phyloP scores from a whole-genome alignment of 1,284 basidiomycete species.

The Singerocomus inundabilis region DNA sequence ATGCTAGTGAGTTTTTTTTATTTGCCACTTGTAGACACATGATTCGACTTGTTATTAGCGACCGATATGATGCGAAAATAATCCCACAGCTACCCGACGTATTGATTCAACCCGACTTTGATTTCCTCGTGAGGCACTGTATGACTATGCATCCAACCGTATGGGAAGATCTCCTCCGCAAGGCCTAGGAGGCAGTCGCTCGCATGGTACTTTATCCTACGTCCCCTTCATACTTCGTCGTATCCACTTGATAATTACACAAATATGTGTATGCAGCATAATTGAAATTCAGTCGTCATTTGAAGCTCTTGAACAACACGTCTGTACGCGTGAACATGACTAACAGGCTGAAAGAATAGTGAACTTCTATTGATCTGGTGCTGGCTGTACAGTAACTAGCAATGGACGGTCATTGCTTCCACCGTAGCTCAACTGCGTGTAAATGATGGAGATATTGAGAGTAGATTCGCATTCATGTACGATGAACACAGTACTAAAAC shows the following conservation, averaged over 20 bases:
- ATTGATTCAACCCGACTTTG: conserved; percentile 30
- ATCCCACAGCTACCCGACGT: conserved; percentile 32
- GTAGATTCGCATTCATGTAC: not conserved
- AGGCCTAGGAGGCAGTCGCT: conserved; percentile 2
- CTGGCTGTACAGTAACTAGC: not conserved
- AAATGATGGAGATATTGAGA: not conserved
- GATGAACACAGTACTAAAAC: not conserved
- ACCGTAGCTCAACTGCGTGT: too few relatives aligned
- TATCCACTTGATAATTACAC: conserved; percentile 21
- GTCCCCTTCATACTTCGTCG: conserved; percentile 12
- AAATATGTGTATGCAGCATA: conserved; percentile 7
- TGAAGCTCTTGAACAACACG: not conserved
- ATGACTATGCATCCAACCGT: conserved; percentile 29
- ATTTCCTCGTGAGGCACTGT: conserved; percentile 34
- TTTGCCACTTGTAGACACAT: not conserved
- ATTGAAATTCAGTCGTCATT: conserved; percentile 6
- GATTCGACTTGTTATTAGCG: conserved; percentile 23
- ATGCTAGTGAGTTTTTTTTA: conserved; percentile 46
- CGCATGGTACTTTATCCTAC: conserved; percentile 11
- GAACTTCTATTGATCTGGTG: not conserved
- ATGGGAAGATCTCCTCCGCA: conserved; percentile 30
- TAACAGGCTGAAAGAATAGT: not conserved
- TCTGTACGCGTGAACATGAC: not conserved
- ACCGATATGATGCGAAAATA: conserved; percentile 32
- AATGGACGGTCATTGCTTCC: not conserved